phyloP scores from a whole-genome alignment of 2,329 filamentous ascomycete genomes.

The Monascus ruber region DNA sequence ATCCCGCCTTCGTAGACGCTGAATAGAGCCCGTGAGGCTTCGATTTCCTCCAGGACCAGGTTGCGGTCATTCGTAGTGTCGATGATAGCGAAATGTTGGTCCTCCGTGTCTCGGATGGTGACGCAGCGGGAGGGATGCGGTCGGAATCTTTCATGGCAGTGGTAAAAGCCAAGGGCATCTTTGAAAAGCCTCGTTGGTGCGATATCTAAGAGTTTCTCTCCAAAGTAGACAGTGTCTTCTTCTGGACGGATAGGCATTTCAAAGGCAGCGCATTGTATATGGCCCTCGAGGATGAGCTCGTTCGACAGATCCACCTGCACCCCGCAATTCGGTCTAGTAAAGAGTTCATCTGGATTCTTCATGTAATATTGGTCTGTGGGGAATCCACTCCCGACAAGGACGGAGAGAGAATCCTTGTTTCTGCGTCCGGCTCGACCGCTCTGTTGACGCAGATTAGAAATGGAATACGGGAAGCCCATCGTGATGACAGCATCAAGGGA shows the following conservation, averaged over 20 bases:
- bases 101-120: slow-evolving; percentile 76
- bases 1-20: slow-evolving; percentile 95
- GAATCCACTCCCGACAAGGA: slow-evolving; percentile 80
- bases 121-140: slow-evolving; percentile 75
- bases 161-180: slow-evolving; percentile 73
- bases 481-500: slow-evolving; percentile 87
- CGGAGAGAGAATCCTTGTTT: slow-evolving; percentile 85
- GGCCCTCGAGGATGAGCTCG: slow-evolving; percentile 80
- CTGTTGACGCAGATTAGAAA: slow-evolving; percentile 88
- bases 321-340: slow-evolving; percentile 80
- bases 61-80: slow-evolving; percentile 73
- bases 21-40: slow-evolving; percentile 87
- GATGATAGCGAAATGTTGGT: slow-evolving; percentile 88
- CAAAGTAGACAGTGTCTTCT: slow-evolving; percentile 70
- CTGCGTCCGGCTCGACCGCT: slow-evolving; percentile 83
- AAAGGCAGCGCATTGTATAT: slow-evolving; percentile 87
- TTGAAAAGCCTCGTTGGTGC: slow-evolving; percentile 61
- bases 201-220: slow-evolving; percentile 57
- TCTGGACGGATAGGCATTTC: slow-evolving; percentile 83
- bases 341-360: slow-evolving; percentile 84
- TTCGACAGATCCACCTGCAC: slow-evolving; percentile 88
- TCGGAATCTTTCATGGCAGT: slow-evolving; percentile 79
- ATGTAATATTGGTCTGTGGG: slow-evolving; percentile 94
- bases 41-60: slow-evolving; percentile 84
- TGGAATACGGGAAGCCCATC: slow-evolving; percentile 89